A percentile compares a stretch with the other conserved stretches of the same genome.
phyloP scores from a whole-genome alignment of 345 rosid species.

The Pistacia atlantica region DNA sequence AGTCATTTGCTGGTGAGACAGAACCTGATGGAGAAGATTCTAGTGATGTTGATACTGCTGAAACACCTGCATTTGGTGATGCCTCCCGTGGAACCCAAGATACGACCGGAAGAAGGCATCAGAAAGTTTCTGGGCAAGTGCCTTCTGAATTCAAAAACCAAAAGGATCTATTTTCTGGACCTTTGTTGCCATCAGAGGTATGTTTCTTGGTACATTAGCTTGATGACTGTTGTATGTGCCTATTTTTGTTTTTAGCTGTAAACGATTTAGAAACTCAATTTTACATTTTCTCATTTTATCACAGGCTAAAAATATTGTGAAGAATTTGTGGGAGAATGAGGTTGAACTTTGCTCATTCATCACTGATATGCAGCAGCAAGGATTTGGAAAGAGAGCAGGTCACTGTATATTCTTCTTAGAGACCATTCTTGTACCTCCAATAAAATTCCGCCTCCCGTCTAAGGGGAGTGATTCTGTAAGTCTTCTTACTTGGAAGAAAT shows the following conservation, averaged over 20 bases:
- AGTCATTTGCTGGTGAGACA: slow-evolving; percentile 32
- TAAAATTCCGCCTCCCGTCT: slow-evolving; percentile 83
- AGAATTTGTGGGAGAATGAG: slow-evolving; percentile 87
- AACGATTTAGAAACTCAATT: slow-evolving; percentile 11
- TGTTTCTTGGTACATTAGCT: slow-evolving; percentile 23
- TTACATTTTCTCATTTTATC: slow-evolving; percentile 15
- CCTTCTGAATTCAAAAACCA: slow-evolving; percentile 41
- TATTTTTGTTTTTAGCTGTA: slow-evolving; percentile 2
- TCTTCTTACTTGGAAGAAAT: slow-evolving; percentile 20
- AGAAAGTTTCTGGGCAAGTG: slow-evolving; percentile 24
- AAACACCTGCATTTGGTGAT: slow-evolving; percentile 21
- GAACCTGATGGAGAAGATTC: slow-evolving; percentile 36
- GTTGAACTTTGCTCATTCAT: slow-evolving; percentile 69
- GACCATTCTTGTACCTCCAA: slow-evolving; percentile 83
- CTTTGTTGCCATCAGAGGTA: slow-evolving; percentile 81
- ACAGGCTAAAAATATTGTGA: slow-evolving; percentile 63
- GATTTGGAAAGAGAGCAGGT: slow-evolving; percentile 46
- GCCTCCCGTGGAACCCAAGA: slow-evolving; percentile 33
- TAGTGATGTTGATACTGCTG: slow-evolving; percentile 24
- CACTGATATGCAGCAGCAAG: slow-evolving; percentile 69
- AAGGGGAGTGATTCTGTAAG: slow-evolving; percentile 92
- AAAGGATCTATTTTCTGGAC: slow-evolving; percentile 34
- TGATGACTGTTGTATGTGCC: slow-evolving; percentile 1
- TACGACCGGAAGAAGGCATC: slow-evolving; percentile 29
- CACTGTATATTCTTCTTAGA: slow-evolving; percentile 78